Conservation (phyloP, 2,329 filamentous ascomycete genomes). For the Byssochlamys sp. region DNA sequence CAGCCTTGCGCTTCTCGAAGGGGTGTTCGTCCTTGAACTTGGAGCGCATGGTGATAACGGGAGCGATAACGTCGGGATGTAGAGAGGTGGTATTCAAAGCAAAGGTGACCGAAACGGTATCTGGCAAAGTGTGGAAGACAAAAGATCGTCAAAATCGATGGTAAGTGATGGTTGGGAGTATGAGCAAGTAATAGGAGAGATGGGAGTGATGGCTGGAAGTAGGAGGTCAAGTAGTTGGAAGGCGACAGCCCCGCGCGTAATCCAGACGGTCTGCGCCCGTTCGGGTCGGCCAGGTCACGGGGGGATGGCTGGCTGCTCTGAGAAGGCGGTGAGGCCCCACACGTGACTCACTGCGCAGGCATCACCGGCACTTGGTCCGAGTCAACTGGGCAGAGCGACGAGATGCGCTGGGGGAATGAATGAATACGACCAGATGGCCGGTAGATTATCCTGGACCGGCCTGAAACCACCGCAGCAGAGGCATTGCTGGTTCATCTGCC, state of each 20-base stretch:
- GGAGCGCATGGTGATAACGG: constrained; percentile 66
- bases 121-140: background rate
- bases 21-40: constrained; percentile 99
- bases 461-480: background rate
- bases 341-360: constrained; percentile 1
- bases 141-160: background rate
- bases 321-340: constrained; percentile 14
- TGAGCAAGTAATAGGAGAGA: background rate
- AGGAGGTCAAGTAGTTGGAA: constrained; percentile 3
- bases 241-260: constrained; percentile 8
- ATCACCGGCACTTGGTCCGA: background rate
- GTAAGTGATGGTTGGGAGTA: background rate
- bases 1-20: constrained; percentile 99
- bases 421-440: background rate
- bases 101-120: background rate
- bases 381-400: background rate
- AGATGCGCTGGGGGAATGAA: background rate
- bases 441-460: background rate
- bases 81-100: background rate
- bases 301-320: background rate
- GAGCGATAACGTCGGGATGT: background rate
- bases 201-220: constrained; percentile 5
- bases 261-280: constrained; percentile 6
- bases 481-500: background rate
- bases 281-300: background rate